Percentiles rank a stretch among this genome's conserved stretches.
Conservation (phyloP, 306 rosid species). For the Trichosanthes cucumerina region DNA sequence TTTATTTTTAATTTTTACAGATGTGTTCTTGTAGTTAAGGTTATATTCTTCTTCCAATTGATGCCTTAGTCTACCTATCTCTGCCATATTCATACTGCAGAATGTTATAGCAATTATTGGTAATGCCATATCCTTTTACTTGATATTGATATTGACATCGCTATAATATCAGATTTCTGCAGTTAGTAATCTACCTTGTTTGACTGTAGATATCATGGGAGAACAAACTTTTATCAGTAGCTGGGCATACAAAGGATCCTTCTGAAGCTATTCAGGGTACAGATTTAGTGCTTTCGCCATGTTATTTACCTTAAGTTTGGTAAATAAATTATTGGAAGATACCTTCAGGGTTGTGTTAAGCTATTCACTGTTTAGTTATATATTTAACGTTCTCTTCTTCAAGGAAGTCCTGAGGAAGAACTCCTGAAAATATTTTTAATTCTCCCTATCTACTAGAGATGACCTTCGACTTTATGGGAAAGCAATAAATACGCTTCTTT, state of each 20-base stretch:
- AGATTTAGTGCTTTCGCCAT: not conserved
- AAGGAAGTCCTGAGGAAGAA: not conserved
- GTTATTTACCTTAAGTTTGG: not conserved
- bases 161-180: not conserved
- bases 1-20: not conserved
- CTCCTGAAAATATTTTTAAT: not conserved
- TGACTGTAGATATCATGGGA: conserved; percentile 69
- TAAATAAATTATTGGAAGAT: not conserved
- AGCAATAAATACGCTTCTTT: not conserved
- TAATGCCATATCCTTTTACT: not conserved
- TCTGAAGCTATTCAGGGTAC: conserved; percentile 72
- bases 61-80: not conserved
- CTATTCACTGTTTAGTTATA: not conserved
- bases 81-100: not conserved
- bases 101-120: not conserved
- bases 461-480: not conserved
- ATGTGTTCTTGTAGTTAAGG: not conserved
- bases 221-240: conserved; percentile 66
- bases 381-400: not conserved
- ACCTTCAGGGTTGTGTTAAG: not conserved
- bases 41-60: not conserved
- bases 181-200: conserved; percentile 1
- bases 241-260: conserved; percentile 85
- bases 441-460: not conserved
- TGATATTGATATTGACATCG: not conserved